phyloP scores from a whole-genome alignment of 176 grass and related monocot genomes.

The Pharus latifolius region DNA sequence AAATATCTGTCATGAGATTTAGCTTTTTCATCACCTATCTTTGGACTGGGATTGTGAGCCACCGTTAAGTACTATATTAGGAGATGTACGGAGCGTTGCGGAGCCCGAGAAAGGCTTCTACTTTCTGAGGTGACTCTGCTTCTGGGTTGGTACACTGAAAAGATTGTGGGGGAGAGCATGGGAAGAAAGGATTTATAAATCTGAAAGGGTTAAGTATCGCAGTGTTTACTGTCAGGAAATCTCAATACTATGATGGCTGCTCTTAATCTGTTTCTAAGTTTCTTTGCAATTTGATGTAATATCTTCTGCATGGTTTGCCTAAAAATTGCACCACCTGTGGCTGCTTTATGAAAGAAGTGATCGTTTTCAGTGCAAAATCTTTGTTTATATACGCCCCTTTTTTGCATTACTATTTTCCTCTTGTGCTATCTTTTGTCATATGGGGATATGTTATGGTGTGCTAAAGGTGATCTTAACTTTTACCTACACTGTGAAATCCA shows the following conservation, averaged over 20 bases:
- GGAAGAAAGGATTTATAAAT: constrained; percentile 29
- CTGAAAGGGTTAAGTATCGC: constrained; percentile 6
- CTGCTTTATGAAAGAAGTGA: neutral
- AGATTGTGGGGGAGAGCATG: constrained; percentile 23
- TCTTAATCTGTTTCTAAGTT: constrained; percentile 2
- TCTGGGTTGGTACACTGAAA: constrained; percentile 39
- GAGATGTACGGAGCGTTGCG: constrained; percentile 4
- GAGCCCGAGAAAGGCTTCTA: constrained; percentile 22
- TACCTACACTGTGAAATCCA: too few species aligned
- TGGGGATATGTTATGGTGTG: neutral
- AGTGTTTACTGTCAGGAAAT: constrained; percentile 27
- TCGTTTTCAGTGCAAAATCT: neutral
- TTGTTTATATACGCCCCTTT: neutral
- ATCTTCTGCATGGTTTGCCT: neutral
- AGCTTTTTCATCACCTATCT: constrained; percentile 12
- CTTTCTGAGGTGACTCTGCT: constrained; percentile 27
- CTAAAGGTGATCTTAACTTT: too few species aligned
- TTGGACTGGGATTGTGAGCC: constrained; percentile 9
- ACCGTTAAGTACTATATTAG: constrained; percentile 29
- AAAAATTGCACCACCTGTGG: neutral
- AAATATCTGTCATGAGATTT: constrained; percentile 32
- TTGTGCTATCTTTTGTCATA: neutral
- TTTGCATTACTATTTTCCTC: neutral
- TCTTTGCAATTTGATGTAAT: neutral
- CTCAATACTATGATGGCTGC: constrained; percentile 16